Evolutionary conservation across 1,139 yeast species (phyloP), one percentile per base, ranked within the genome.

Genomic region (Debaryomyces coudertii): DNA sequence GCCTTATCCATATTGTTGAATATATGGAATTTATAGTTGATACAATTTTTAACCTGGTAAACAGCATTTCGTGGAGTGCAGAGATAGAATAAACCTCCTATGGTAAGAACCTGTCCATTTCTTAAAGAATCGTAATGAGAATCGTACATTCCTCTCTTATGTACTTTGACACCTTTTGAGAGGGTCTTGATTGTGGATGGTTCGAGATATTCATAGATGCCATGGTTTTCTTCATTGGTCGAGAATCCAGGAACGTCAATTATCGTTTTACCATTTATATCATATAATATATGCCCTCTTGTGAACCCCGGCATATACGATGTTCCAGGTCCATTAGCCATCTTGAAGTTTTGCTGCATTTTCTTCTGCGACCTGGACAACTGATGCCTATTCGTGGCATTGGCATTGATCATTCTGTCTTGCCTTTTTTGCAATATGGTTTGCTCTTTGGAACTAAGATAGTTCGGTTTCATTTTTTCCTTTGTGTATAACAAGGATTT

Each of bases 81-180:
- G 18, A 86, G 49, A 54, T 75, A 83, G 44, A 83, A 76, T 0
- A 85, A 54, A 0, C 95, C 93, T 7, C 88, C 90, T 18, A 81
- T 63, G 1, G 83, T 76, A 27, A 77, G 62, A 18, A 79, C 69
- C 40, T 74, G 73, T 1, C 76, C 77, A 6, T 75, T 76, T 40
- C 66, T 71, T 3, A 77, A 53, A 0, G 82, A 67, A 0, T 59
- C 59, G 53, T 73, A 76, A n/a, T 53, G 50, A 2, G 77, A 60
- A 18, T 61, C 55, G 51, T 73, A 72, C 2, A 58, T 60, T 3
- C 77, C 77, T 18, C 61, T 59, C 29, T 67, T 63, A 50, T 56
- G 61, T 22, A 74, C 60, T 28, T 65, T 58, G 7, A 52, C 59
- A 1, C 83, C 83, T 41, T 66, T 64, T n/a, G 63, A 62, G 2